Conservation (phyloP, 2,329 filamentous ascomycete species). For the Elsinoe perseae region DNA sequence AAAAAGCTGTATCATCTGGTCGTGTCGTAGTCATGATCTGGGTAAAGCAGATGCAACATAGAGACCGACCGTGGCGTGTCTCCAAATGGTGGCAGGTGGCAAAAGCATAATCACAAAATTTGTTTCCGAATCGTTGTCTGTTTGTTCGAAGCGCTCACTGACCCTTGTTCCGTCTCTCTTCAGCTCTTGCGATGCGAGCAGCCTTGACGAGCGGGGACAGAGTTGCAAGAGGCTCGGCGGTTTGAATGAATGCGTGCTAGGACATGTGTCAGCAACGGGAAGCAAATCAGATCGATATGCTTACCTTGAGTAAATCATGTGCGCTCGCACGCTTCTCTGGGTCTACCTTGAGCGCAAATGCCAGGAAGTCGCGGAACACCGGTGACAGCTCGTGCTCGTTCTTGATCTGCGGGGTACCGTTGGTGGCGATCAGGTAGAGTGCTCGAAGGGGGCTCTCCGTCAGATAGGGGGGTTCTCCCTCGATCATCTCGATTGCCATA, state of each 20-base stretch:
- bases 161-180: slow-evolving; percentile 55
- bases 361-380: slow-evolving; percentile 84
- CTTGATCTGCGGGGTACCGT: slow-evolving; percentile 91
- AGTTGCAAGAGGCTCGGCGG: slow-evolving; percentile 51
- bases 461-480: slow-evolving; percentile 93
- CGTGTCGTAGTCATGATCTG: slow-evolving; percentile 7
- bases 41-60: background rate
- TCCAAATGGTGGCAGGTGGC: slow-evolving; percentile 1
- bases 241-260: slow-evolving; percentile 45
- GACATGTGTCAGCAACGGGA: slow-evolving; percentile 21
- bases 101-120: slow-evolving; percentile 5
- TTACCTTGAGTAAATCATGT: slow-evolving; percentile 83
- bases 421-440: slow-evolving; percentile 92
- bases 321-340: slow-evolving; percentile 94
- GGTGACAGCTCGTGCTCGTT: slow-evolving; percentile 74
- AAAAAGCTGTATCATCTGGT: slow-evolving; percentile 2
- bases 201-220: slow-evolving; percentile 81
- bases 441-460: slow-evolving; percentile 90
- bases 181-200: slow-evolving; percentile 73
- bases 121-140: background rate
- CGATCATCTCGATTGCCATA: slow-evolving; percentile 99
- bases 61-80: background rate
- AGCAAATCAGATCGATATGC: slow-evolving; percentile 29
- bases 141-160: slow-evolving; percentile 17
- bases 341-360: slow-evolving; percentile 90